A percentile compares a stretch with the other conserved stretches of the same genome.
These are phyloP conservation scores for Rhizopus delemar DNA, from an alignment of 371 early-diverging fungal species.

Conservation along the genomic window DNA sequence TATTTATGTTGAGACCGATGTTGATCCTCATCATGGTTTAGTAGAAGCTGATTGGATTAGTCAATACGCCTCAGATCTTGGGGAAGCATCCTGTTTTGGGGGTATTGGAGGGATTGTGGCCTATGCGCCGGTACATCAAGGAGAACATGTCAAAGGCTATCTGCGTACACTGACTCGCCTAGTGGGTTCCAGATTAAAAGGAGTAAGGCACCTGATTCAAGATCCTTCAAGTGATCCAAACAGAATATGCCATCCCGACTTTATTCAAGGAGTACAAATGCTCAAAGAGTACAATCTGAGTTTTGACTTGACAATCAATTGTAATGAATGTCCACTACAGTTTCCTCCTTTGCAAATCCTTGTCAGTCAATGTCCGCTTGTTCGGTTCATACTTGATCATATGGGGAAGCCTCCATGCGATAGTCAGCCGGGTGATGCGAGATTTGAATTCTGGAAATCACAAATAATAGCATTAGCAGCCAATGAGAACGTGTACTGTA, in stretches of 20 bases:
- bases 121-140: slow-evolving; percentile 49
- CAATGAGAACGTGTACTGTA: slow-evolving; percentile 39
- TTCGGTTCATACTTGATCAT: slow-evolving; percentile 49
- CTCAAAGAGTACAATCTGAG: slow-evolving; percentile 32
- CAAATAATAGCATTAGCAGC: slow-evolving; percentile 27
- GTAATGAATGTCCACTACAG: slow-evolving; percentile 36
- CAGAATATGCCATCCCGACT: slow-evolving; percentile 23
- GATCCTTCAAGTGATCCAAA: slow-evolving; percentile 35
- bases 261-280: slow-evolving; percentile 34
- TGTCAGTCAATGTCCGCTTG: slow-evolving; percentile 41
- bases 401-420: slow-evolving; percentile 54
- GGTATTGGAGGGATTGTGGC: slow-evolving; percentile 46
- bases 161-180: slow-evolving; percentile 29
- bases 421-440: slow-evolving; percentile 25
- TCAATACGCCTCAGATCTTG: slow-evolving; percentile 27
- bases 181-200: slow-evolving; percentile 27
- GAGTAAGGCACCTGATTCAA: slow-evolving; percentile 43
- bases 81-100: slow-evolving; percentile 25
- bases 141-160: slow-evolving; percentile 30
- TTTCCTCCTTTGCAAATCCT: slow-evolving; percentile 39
- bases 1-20: slow-evolving; percentile 36
- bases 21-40: slow-evolving; percentile 29
- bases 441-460: slow-evolving; percentile 35
- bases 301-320: slow-evolving; percentile 47
- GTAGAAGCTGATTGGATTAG: slow-evolving; percentile 49